Base-by-base conservation (phyloP, 2,329 filamentous ascomycete genomes). In the Periconia sp. region DNA sequence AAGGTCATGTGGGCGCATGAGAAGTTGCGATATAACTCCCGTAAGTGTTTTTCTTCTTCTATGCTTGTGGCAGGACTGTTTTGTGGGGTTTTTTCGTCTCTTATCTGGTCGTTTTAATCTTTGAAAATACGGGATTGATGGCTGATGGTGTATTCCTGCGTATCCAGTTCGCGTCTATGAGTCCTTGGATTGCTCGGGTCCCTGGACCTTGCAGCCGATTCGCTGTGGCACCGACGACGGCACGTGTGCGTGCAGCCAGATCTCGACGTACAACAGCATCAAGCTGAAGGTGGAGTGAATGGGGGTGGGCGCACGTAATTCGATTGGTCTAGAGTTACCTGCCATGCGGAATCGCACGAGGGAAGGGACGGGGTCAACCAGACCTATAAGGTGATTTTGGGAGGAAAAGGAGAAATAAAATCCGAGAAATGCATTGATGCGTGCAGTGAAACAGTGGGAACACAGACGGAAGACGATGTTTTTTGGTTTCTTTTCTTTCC, bases 141-240 rank as follows among this genome's bases (percentile, higher is more conserved):
- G n/a, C n/a, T n/a, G n/a, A n/a, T n/a, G n/a, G n/a, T n/a, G n/a
- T n/a, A n/a, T n/a, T 37, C 13, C 33, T 37, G 5, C 15, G 13
- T 11, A 14, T 14, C 27, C 42, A 58, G 55, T 55, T 5, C 52
- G 45, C 19, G 37, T 58, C 31, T 55, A 49, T 33, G 18, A 47
- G 13, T 40, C n/a, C 14, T 8, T 2, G 3, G 19, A 52, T 18
- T 58, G 56, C 47, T 42, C 33, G 9, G 56, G 56, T 7, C 47
- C 47, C 2, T 55, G 54, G 44, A 45, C 35, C 7, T 44, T 55
- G 1, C 45, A 55, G 42, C 53, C 53, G 8, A 46, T 43, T 20
- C 14, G 41, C 27, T 41, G 52, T 15, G 15, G 17, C 19, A 11
- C 35, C 10, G 23, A 40, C 1, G 40, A 47, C 13, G 47, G 52